Evolutionary conservation across 768 basidiomycete genomes (phyloP).

Genomic region (Mycena polygramma): DNA sequence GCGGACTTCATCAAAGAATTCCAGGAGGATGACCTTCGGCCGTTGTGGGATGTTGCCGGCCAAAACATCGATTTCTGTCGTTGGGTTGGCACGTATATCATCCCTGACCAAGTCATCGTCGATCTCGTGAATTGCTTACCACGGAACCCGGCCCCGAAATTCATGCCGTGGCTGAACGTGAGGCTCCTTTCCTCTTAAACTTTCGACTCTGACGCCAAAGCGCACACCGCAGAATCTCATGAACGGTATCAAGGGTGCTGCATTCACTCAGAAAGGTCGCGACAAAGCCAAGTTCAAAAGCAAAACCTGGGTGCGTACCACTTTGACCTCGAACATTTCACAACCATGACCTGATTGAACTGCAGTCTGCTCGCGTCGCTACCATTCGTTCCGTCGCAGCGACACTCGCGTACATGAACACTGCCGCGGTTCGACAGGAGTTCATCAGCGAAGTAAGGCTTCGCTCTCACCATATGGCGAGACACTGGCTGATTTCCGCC

Average conservation of each 20-base stretch:
- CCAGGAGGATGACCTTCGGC: conserved; percentile 11
- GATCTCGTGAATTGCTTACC: conserved; percentile 15
- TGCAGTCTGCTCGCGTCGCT: conserved; percentile 13
- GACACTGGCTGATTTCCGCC: conserved; percentile 1
- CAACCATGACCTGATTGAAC: conserved; percentile 6
- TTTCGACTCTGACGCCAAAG: conserved; percentile 4
- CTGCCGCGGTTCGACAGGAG: conserved; percentile 4
- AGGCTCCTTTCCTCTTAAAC: conserved; percentile 17
- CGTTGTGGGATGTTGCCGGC: conserved; percentile 8
- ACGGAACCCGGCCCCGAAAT: conserved; percentile 8
- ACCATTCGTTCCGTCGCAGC: conserved; percentile 11
- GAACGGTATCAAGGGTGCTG: conserved; percentile 15
- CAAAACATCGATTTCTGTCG: conserved; percentile 7
- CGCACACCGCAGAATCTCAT: conserved; percentile 5
- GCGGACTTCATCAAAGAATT: conserved; percentile 10
- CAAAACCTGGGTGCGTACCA: conserved; percentile 12
- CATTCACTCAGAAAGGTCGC: conserved; percentile 9
- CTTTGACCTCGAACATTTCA: conserved; percentile 6
- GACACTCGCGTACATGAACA: conserved; percentile 16
- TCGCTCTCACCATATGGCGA: conserved; percentile 7
- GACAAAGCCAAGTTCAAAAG: conserved; percentile 8
- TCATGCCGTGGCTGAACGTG: conserved; percentile 15
- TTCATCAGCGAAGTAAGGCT: conserved; percentile 8
- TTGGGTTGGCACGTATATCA: conserved; percentile 8
- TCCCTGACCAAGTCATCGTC: conserved; percentile 14